Base-by-base conservation (phyloP, 2,329 filamentous ascomycete genomes). In the Scedosporium dehoogii region DNA sequence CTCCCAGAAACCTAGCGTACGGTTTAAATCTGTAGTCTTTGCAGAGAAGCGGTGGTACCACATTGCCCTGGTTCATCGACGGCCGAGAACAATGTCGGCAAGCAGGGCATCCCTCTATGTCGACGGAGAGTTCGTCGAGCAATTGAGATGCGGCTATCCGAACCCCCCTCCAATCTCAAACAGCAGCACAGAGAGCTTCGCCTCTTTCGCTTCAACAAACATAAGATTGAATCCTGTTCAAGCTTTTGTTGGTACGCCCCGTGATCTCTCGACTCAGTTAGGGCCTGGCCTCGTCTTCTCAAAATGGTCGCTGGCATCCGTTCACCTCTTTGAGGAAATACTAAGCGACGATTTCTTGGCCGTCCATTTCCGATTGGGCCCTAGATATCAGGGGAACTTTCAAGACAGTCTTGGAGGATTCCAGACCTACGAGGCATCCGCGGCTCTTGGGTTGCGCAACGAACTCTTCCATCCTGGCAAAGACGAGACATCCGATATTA, bases 381-480 rank as follows among this genome's bases (percentile, higher is more conserved):
- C 92, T 25, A 86, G 91, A 58, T 99, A 99, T 68, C 88, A 91
- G 70, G 94, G 94, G 16, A 99, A 99, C 71, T 96, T 96, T 68
- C 94, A 99, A 74, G 94, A 99, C 70, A 94, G 91, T 68, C 81
- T 99, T 14, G 94, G 96, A 4, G 93, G 92, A 1, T 96, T 99
- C 70, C 92, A 97, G 71, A 99, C 96, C 0, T 99, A 99, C 71
- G 86, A 90, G 69, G 93, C 94, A 6, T 97, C 94, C 1, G 93
- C 94, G 6, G 87, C 90, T 61, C 78, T 99, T 46, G 94, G 96
- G 64, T 81, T 97, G 61, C 88, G 93, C 56, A 97, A 97, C 69
- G 94, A 99, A 70, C 85, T 92, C 60, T 81, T 96, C 44, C 90
- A 96, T 73, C 88, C 91, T 1, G 92, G 92, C 12, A 96, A 92